Conservation (phyloP, 2,329 filamentous ascomycete species). For the Fusarium sp. region DNA sequence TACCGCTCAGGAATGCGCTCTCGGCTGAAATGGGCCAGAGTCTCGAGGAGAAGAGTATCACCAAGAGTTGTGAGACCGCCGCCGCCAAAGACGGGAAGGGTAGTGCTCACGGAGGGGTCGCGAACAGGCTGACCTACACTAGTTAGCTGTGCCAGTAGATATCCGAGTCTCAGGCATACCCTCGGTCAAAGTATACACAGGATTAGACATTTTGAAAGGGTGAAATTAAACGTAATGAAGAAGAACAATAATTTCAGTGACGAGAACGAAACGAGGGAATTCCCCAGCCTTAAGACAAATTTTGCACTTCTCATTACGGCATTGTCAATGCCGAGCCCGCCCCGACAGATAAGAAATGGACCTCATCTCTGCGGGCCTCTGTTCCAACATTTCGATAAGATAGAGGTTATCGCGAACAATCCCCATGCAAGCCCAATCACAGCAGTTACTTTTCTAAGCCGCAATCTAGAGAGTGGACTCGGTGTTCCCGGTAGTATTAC, state of each 20-base stretch:
- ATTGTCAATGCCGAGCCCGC: not conserved
- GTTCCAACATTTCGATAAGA: conserved; percentile 1
- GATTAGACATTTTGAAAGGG: not conserved
- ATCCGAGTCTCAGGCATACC: not conserved
- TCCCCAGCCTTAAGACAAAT: not conserved
- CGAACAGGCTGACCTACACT: conserved; percentile 3
- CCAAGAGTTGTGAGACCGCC: conserved; percentile 13
- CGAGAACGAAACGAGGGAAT: not conserved
- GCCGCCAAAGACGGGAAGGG: conserved; percentile 2
- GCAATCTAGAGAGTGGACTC: not conserved
- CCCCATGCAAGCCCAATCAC: not conserved
- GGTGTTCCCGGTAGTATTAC: not conserved
- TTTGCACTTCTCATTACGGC: not conserved
- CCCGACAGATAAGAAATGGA: conserved; percentile 7
- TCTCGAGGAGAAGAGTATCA: conserved; percentile 9
- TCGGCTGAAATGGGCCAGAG: conserved; percentile 8
- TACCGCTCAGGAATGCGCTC: conserved; percentile 9
- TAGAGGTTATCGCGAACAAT: not conserved
- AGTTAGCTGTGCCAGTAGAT: not conserved
- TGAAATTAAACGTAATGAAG: not conserved
- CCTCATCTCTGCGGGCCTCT: not conserved
- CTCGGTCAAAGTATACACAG: conserved; percentile 9
- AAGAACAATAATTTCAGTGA: not conserved
- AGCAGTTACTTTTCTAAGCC: not conserved
- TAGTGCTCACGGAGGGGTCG: conserved; percentile 17